Evolutionary conservation across 805 yeast species (phyloP), one percentile per base, ranked within the genome.

Genomic region (Metschnikowia noctiluminum): DNA sequence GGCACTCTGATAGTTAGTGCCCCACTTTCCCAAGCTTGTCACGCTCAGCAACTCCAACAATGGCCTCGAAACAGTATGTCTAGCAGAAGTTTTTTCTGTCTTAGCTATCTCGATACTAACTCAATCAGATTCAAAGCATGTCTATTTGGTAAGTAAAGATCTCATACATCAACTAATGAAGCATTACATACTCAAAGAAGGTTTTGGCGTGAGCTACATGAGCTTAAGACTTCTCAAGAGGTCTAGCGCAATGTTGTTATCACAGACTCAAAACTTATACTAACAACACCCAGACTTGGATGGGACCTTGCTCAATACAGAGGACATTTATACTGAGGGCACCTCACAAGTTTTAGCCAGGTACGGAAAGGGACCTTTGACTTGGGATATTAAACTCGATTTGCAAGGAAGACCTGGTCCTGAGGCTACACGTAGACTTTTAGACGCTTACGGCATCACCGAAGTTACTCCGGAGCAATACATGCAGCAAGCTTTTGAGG

Each of bases 361-460:
- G 46, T 85, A 80, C 61, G 88, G 86, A 9, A 87, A 84, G 61
- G 95, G 95, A 0, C 85, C 87, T 2, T 76, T 87, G 54, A 85
- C 94, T 0, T 92, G 98, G 97, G 95, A 88, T 54, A 79, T 91
- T 43, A 94, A 94, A 67, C 75, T 89, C 52, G 77, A 85, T 54
- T 69, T 94, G 28, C 98, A 94, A 70, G 99, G 99, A 0, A 74
- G 89, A 39, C 97, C 98, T 0, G 97, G 96, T 0, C 78, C 82
- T 1, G 85, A 78, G 35, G 88, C 96, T 7, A 76, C 84, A 13
- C 74, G 76, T 45, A 71, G 77, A 36, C 77, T 91, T 42, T 74
- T 94, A 43, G 81, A 85, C 38, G 80, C 83, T 59, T 85, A 88
- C 58, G 37, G 39, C 13, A 45, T 56, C n/a, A 47, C 35, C 4